A percentile compares a stretch with the other conserved stretches of the same genome.
phyloP scores from a whole-genome alignment of 139 green algal genomes.

The Picochlorum costavermella region DNA sequence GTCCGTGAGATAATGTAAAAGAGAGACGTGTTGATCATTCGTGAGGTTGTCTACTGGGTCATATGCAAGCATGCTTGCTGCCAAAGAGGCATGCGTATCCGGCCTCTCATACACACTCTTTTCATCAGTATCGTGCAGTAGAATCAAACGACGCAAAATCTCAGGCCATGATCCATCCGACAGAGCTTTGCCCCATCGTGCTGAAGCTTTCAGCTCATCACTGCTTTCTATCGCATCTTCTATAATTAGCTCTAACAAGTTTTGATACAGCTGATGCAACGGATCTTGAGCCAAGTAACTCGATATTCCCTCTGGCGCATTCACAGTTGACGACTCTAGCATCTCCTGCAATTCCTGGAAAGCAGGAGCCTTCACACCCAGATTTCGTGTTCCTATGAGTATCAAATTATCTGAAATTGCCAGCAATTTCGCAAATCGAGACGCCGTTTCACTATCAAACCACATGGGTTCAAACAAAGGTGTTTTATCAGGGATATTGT shows the following conservation, averaged over 20 bases:
- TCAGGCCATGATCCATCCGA: conserved; percentile 44
- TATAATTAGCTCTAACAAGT: background rate
- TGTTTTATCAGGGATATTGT: conserved; percentile 21
- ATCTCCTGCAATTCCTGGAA: background rate
- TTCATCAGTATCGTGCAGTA: conserved; percentile 8
- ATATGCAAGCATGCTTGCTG: conserved; percentile 23
- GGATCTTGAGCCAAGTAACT: background rate
- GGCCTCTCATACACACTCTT: conserved; percentile 1
- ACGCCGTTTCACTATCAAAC: conserved; percentile 12
- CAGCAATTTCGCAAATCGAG: conserved; percentile 22
- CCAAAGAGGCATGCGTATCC: conserved; percentile 8
- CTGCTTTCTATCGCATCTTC: background rate
- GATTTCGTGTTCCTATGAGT: background rate
- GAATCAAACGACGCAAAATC: conserved; percentile 41
- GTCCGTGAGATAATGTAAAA: conserved; percentile 37
- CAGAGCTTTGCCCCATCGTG: conserved; percentile 9
- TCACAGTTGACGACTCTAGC: background rate
- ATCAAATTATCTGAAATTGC: conserved; percentile 38
- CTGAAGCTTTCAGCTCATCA: background rate
- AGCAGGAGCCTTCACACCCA: background rate
- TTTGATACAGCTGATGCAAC: background rate
- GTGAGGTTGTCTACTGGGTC: conserved; percentile 24
- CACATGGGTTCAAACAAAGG: conserved; percentile 15
- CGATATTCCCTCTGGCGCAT: background rate
- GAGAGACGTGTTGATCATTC: conserved; percentile 29